Percentiles rank a stretch among this genome's conserved stretches.
These are phyloP conservation scores for Phytophthora boehmeriae DNA, from an alignment of 352 stramenopile species.

Conservation along the genomic window DNA sequence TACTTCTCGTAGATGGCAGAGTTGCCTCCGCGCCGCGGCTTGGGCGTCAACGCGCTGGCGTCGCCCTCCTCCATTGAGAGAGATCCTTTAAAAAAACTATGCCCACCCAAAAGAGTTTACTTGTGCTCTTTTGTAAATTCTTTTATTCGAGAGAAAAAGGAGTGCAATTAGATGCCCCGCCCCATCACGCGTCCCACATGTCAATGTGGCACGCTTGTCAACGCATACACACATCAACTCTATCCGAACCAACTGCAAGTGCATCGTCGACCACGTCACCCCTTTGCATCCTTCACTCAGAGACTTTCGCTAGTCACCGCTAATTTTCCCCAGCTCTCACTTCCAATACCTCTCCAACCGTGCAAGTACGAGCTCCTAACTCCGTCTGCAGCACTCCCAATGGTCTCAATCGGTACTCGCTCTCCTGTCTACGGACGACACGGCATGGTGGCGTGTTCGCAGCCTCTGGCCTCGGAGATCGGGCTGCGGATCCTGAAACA, in stretches of 20 bases:
- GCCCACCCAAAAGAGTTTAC: too few species aligned
- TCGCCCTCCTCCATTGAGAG: slow-evolving; percentile 34
- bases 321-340: not conserved
- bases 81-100: not conserved
- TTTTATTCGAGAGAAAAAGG: too few species aligned
- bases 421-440: slow-evolving; percentile 90
- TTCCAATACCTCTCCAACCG: slow-evolving; percentile 8
- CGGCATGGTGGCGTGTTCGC: slow-evolving; percentile 93
- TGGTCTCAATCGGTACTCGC: slow-evolving; percentile 70
- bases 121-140: too few species aligned
- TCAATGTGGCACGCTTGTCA: slow-evolving; percentile 1
- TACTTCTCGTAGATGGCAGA: slow-evolving; percentile 51
- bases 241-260: not conserved
- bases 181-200: not conserved
- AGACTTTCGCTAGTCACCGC: not conserved
- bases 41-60: slow-evolving; percentile 18
- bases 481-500: slow-evolving; percentile 89
- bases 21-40: slow-evolving; percentile 26
- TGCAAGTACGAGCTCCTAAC: slow-evolving; percentile 2
- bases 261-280: not conserved
- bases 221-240: slow-evolving; percentile 1
- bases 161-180: too few species aligned
- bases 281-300: not conserved
- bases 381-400: slow-evolving; percentile 2
- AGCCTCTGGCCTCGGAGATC: slow-evolving; percentile 94